Evolutionary conservation across 306 rosid species (phyloP).

Genomic region (Malus sylvestris): DNA sequence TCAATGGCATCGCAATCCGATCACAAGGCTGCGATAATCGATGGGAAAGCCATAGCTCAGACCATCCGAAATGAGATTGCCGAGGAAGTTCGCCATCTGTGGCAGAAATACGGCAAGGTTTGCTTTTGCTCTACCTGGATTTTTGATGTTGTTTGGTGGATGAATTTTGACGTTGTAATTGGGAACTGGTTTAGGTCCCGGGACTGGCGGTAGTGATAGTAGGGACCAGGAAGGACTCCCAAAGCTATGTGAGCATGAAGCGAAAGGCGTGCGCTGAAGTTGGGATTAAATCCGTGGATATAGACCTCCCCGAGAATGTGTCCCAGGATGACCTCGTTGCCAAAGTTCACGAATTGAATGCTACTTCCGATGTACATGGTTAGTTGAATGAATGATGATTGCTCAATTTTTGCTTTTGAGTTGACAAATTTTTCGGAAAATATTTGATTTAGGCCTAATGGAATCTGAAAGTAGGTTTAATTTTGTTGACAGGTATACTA

Average conservation of each 20-base stretch:
- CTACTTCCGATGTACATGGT: constrained; percentile 73
- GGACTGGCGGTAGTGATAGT: constrained; percentile 92
- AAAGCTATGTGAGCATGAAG: constrained; percentile 77
- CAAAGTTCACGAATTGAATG: constrained; percentile 60
- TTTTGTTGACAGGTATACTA: constrained; percentile 58
- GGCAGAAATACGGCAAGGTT: constrained; percentile 73
- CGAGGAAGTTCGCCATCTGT: constrained; percentile 48
- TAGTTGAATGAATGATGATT: neutral
- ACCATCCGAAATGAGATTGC: constrained; percentile 70
- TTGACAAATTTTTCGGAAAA: neutral
- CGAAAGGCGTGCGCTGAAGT: constrained; percentile 85
- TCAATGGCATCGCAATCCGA: constrained; percentile 30
- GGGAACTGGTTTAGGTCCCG: constrained; percentile 45
- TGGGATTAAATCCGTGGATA: constrained; percentile 71
- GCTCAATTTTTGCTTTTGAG: neutral
- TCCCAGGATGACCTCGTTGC: constrained; percentile 54
- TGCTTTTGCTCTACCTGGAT: neutral
- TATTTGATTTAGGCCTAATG: neutral
- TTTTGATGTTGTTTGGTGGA: neutral
- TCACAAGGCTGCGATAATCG: constrained; percentile 66
- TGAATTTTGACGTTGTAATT: neutral
- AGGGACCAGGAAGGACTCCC: constrained; percentile 81
- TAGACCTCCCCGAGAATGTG: constrained; percentile 67
- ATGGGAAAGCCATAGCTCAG: constrained; percentile 78
- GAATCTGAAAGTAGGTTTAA: neutral